Conservation (phyloP, 2,329 filamentous ascomycete species). For the Raffaelea arxii region DNA sequence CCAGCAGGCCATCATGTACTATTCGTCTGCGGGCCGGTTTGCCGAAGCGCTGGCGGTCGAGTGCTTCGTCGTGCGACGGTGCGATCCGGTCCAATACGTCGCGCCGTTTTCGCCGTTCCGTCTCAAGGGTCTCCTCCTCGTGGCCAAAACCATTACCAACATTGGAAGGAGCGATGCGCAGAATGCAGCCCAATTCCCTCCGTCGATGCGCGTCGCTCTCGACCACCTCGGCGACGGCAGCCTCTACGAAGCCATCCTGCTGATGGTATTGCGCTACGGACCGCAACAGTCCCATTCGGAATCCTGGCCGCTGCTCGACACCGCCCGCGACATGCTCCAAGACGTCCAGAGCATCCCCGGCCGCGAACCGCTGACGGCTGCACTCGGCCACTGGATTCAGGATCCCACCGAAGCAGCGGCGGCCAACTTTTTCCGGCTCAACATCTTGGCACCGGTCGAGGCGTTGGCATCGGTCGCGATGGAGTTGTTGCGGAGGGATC, state of each 20-base stretch:
- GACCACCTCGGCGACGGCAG: constrained; percentile 40
- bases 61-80: constrained; percentile 35
- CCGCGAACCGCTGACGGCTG: constrained; percentile 30
- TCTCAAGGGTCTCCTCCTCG: constrained; percentile 38
- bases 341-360: constrained; percentile 38
- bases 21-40: constrained; percentile 30
- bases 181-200: constrained; percentile 10
- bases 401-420: constrained; percentile 29
- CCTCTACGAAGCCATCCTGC: constrained; percentile 42
- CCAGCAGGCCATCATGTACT: constrained; percentile 34
- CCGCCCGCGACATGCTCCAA: constrained; percentile 35
- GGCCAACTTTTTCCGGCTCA: constrained; percentile 37
- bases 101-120: constrained; percentile 41
- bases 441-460: constrained; percentile 37
- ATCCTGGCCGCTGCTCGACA: constrained; percentile 34
- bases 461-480: constrained; percentile 36
- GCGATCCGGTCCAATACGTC: constrained; percentile 39
- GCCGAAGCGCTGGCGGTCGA: constrained; percentile 33
- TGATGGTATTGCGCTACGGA: constrained; percentile 34
- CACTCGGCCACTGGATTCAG: constrained; percentile 34
- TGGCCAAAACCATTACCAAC: constrained; percentile 42
- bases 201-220: constrained; percentile 20
- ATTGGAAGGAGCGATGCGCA: constrained; percentile 26
- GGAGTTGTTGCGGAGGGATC: constrained; percentile 30
- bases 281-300: constrained; percentile 31